Conservation (phyloP, 352 stramenopile species). For the Globisporangium heterothallicum region DNA sequence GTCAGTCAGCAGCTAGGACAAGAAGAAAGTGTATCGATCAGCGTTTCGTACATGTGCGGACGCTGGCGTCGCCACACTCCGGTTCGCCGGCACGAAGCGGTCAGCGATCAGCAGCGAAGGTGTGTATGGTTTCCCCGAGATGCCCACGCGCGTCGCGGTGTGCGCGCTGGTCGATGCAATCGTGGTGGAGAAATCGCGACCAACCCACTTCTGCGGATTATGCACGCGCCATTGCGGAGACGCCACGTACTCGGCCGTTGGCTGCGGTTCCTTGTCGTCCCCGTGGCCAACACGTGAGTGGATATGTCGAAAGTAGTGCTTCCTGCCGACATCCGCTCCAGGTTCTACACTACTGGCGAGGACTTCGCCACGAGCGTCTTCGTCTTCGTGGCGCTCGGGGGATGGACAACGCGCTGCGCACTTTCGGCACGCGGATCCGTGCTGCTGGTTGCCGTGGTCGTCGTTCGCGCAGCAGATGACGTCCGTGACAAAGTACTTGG, state of each 20-base stretch:
- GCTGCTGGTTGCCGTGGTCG: constrained; percentile 13
- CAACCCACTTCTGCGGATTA: constrained; percentile 47
- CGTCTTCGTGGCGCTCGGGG: constrained; percentile 12
- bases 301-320: constrained; percentile 8
- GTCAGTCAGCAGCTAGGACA: too few relatives aligned
- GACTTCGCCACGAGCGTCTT: constrained; percentile 12
- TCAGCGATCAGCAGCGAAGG: constrained; percentile 40
- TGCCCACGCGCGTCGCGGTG: constrained; percentile 42
- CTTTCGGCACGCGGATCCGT: constrained; percentile 17
- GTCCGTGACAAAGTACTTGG: constrained; percentile 57
- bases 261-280: constrained; percentile 19
- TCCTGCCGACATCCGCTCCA: constrained; percentile 14
- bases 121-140: constrained; percentile 29
- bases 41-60: too few relatives aligned
- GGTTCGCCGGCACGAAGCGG: constrained; percentile 22
- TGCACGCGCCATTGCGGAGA: constrained; percentile 50
- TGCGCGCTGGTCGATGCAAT: constrained; percentile 34
- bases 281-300: constrained; percentile 9
- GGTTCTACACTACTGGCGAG: too few relatives aligned
- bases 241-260: constrained; percentile 51
- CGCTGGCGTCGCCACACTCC: constrained; percentile 4
- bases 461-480: constrained; percentile 20
- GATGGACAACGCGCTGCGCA: constrained; percentile 23
- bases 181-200: constrained; percentile 44
- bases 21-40: too few relatives aligned